Conservation (phyloP, 192 early-diverging fungal species). For the Pilaira anomala region DNA sequence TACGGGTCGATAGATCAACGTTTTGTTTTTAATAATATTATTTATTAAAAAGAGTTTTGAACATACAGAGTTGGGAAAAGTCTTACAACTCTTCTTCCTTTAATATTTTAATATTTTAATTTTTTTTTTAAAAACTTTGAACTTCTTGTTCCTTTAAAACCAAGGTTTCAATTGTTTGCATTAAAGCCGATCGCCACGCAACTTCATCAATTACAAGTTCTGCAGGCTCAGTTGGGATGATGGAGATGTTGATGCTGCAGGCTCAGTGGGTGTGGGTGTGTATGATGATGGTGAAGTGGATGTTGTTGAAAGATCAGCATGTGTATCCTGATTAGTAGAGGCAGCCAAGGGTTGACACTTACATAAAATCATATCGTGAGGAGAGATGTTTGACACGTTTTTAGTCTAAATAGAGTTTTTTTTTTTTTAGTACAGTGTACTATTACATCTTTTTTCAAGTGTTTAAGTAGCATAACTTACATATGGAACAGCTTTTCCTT, state of each 20-base stretch:
- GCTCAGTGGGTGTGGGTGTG: conserved; percentile 1
- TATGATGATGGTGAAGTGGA: not conserved
- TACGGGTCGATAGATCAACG: conserved; percentile 7
- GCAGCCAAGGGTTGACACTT: conserved; percentile 13
- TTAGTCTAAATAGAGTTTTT: conserved; percentile 15
- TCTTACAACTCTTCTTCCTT: conserved; percentile 15
- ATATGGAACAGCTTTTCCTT: conserved; percentile 3
- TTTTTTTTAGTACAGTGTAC: conserved; percentile 10
- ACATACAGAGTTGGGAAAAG: conserved; percentile 13
- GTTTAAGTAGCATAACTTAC: conserved; percentile 20
- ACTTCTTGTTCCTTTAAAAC: conserved; percentile 9
- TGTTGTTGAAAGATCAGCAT: conserved; percentile 5
- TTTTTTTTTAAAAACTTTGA: conserved; percentile 15
- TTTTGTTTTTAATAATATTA: conserved; percentile 12
- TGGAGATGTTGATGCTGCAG: not conserved
- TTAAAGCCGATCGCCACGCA: conserved; percentile 2
- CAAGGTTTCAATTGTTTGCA: conserved; percentile 12
- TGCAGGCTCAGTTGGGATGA: not conserved
- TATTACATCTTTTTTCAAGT: conserved; percentile 17
- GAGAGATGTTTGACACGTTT: conserved; percentile 13
- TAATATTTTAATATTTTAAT: conserved; percentile 12
- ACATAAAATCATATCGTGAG: conserved; percentile 6
- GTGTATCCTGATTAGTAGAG: conserved; percentile 5
- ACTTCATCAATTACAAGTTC: conserved; percentile 1
- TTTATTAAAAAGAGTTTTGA: conserved; percentile 2